Conservation (phyloP, 768 basidiomycete genomes). For the Ramaria rubella region DNA sequence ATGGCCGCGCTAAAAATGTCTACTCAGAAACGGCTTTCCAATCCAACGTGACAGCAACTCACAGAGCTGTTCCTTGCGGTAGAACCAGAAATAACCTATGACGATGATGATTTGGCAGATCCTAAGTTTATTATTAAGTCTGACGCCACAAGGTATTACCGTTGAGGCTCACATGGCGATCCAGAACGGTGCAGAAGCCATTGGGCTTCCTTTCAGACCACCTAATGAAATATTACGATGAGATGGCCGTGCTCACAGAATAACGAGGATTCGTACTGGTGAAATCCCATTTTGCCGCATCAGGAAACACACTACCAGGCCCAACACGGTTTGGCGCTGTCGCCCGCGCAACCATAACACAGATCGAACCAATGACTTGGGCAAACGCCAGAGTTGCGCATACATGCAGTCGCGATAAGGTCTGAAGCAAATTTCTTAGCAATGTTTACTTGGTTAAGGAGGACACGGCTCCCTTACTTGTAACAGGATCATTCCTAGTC, state of each 20-base stretch:
- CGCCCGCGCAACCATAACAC: constrained; percentile 89
- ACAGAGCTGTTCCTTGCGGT: constrained; percentile 90
- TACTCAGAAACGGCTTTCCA: constrained; percentile 24
- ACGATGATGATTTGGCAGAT: constrained; percentile 79
- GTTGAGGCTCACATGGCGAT: constrained; percentile 43
- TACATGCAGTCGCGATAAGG: constrained; percentile 87
- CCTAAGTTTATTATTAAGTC: background rate
- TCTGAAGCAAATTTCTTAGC: constrained; percentile 32
- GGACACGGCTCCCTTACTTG: constrained; percentile 33
- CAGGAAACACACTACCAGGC: constrained; percentile 86
- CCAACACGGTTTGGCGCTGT: constrained; percentile 88
- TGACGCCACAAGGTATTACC: background rate
- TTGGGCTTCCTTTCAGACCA: constrained; percentile 54
- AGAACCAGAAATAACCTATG: constrained; percentile 94
- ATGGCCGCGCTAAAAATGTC: constrained; percentile 26
- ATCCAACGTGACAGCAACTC: constrained; percentile 23
- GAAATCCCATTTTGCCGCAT: constrained; percentile 88
- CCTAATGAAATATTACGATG: constrained; percentile 13
- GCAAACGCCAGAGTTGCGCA: constrained; percentile 89
- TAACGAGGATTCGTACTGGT: constrained; percentile 34
- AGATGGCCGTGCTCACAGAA: constrained; percentile 6
- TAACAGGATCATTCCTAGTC: constrained; percentile 84
- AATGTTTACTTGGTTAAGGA: background rate
- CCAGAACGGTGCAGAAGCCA: constrained; percentile 86
- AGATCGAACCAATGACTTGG: constrained; percentile 82